Evolutionary conservation across 495 filamentous ascomycete genomes (phyloP).

Genomic region (Penicillium egyptiacum): DNA sequence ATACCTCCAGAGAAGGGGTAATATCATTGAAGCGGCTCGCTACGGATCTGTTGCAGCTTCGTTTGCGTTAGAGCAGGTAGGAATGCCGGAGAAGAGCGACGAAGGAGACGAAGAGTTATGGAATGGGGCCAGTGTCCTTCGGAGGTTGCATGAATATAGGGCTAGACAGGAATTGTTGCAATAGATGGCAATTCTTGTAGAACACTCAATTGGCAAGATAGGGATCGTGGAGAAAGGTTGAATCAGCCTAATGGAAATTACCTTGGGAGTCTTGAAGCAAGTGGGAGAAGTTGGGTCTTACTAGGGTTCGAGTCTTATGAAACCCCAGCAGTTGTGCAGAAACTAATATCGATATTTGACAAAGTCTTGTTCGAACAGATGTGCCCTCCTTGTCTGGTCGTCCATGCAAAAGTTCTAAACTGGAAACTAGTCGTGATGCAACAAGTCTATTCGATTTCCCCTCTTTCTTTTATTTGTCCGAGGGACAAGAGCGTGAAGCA

Average conservation of each 20-base stretch:
- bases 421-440: constrained; percentile 17
- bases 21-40: constrained; percentile 26
- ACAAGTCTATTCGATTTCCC: constrained; percentile 32
- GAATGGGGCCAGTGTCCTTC: constrained; percentile 23
- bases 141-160: constrained; percentile 20
- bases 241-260: too few relatives aligned
- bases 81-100: constrained; percentile 25
- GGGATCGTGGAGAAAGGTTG: too few relatives aligned
- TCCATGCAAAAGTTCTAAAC: neutral
- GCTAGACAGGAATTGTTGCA: neutral
- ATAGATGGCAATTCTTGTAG: too few relatives aligned
- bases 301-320: too few relatives aligned
- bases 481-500: constrained; percentile 19
- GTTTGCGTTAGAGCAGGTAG: constrained; percentile 41
- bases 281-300: too few relatives aligned
- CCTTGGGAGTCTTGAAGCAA: too few relatives aligned
- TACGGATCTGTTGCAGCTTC: constrained; percentile 36
- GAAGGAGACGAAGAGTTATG: constrained; percentile 22
- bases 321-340: too few relatives aligned
- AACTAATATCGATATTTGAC: too few relatives aligned
- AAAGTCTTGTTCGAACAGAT: too few relatives aligned
- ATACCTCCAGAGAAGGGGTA: constrained; percentile 19
- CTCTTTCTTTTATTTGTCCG: constrained; percentile 14
- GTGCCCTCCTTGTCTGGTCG: too few relatives aligned
- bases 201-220: too few relatives aligned